Conservation (phyloP, 1,284 basidiomycete species). For the Filobasidium uniguttulatum region DNA sequence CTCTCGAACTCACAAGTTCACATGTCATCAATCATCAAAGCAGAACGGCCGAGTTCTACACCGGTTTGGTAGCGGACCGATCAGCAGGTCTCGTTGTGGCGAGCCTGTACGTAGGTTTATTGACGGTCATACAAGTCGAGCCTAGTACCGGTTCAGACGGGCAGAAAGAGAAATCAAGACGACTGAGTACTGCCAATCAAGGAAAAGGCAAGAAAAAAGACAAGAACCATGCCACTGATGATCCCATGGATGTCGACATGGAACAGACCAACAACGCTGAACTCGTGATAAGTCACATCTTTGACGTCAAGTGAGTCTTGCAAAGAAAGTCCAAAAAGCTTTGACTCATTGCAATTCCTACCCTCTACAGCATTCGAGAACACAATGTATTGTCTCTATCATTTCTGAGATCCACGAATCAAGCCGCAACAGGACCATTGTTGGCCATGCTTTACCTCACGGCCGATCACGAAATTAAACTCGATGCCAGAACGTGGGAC, state of each 20-base stretch:
- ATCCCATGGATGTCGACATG: conserved; percentile 7
- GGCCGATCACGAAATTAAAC: conserved; percentile 40
- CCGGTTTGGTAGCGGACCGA: conserved; percentile 21
- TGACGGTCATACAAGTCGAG: conserved; percentile 31
- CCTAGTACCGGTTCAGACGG: conserved; percentile 9
- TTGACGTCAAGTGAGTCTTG: conserved; percentile 34
- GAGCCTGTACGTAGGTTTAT: conserved; percentile 33
- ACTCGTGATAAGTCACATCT: conserved; percentile 26
- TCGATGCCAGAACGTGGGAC: conserved; percentile 50
- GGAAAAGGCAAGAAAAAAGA: conserved; percentile 8
- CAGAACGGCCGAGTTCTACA: conserved; percentile 33
- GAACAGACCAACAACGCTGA: neutral
- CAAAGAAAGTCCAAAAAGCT: neutral
- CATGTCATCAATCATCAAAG: conserved; percentile 19
- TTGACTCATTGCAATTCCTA: neutral
- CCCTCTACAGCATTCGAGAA: conserved; percentile 50
- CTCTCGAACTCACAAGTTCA: conserved; percentile 25
- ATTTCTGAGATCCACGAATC: conserved; percentile 43
- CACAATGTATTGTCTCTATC: conserved; percentile 56
- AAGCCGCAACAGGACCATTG: conserved; percentile 24
- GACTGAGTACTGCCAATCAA: neutral
- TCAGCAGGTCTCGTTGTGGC: conserved; percentile 23
- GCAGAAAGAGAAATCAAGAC: conserved; percentile 3
- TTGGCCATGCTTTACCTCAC: conserved; percentile 48
- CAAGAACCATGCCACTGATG: conserved; percentile 1